phyloP scores from a whole-genome alignment of 176 grass and related monocot species.

The Carex cristatella region DNA sequence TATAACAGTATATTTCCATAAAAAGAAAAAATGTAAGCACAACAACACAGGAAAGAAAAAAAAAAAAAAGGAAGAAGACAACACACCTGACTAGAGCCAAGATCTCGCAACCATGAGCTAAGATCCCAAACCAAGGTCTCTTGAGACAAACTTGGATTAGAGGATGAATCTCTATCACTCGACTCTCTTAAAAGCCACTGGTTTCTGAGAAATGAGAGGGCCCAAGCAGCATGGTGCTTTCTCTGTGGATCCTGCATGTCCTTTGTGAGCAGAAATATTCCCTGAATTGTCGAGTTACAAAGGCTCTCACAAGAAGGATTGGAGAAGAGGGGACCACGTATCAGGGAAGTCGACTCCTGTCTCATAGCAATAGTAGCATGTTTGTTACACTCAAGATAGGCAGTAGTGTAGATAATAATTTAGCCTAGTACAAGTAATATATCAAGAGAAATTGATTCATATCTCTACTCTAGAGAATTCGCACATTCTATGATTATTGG shows the following conservation, averaged over 20 bases:
- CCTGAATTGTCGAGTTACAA: constrained; percentile 61
- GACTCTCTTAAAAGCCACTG: constrained; percentile 47
- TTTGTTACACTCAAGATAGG: constrained; percentile 21
- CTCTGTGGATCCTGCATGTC: constrained; percentile 57
- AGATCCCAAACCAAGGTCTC: constrained; percentile 81
- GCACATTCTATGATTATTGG: not conserved
- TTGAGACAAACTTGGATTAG: constrained; percentile 51
- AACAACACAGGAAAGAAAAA: not conserved
- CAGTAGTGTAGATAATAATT: not conserved
- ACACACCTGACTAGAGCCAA: constrained; percentile 60
- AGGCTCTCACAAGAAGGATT: constrained; percentile 66
- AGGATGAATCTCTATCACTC: constrained; percentile 36
- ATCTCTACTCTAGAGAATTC: not conserved
- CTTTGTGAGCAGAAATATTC: constrained; percentile 90
- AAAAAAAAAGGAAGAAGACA: not conserved
- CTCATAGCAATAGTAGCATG: constrained; percentile 18
- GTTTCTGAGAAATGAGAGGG: constrained; percentile 80
- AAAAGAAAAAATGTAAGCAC: not conserved
- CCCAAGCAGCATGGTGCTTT: constrained; percentile 73
- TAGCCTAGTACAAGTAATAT: not conserved
- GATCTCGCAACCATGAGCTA: constrained; percentile 65
- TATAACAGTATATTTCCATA: not conserved
- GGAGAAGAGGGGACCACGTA: constrained; percentile 55
- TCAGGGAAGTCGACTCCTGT: constrained; percentile 55
- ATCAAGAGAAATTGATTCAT: not conserved